Evolutionary conservation across 768 basidiomycete genomes (phyloP).

Genomic region (Peribolospora kevripleyi): DNA sequence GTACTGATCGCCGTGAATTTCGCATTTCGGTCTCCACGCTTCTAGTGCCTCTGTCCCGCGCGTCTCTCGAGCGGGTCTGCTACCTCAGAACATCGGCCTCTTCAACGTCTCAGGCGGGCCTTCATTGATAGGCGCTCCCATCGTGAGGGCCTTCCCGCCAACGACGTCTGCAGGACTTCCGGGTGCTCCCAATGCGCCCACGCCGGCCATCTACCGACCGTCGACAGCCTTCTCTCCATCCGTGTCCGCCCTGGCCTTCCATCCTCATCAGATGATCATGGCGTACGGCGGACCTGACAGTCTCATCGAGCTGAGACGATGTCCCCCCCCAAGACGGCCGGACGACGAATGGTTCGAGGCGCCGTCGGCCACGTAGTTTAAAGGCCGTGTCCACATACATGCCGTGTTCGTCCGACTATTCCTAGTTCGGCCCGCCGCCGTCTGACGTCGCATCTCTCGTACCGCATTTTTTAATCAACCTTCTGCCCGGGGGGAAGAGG

Average conservation of each 20-base stretch:
- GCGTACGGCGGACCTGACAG: neutral
- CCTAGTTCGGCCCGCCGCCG: too few species aligned
- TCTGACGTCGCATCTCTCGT: too few species aligned
- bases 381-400: too few species aligned
- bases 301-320: too few species aligned
- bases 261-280: constrained; percentile 60
- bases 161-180: neutral
- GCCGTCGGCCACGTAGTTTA: too few species aligned
- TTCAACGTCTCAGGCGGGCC: constrained; percentile 28
- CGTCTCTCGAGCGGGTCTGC: constrained; percentile 29
- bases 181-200: constrained; percentile 22
- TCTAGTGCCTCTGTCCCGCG: constrained; percentile 7
- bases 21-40: constrained; percentile 23
- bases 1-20: neutral
- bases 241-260: constrained; percentile 43
- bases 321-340: too few species aligned
- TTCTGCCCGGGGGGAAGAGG: too few species aligned
- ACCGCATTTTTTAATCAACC: too few species aligned
- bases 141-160: neutral
- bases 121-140: neutral
- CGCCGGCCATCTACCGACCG: constrained; percentile 25
- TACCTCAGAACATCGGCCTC: constrained; percentile 30
- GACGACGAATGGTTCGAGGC: too few species aligned
- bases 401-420: too few species aligned
- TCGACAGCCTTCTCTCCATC: neutral